phyloP scores from a whole-genome alignment of 2,329 filamentous ascomycete species.

The Leptographium lundbergii region DNA sequence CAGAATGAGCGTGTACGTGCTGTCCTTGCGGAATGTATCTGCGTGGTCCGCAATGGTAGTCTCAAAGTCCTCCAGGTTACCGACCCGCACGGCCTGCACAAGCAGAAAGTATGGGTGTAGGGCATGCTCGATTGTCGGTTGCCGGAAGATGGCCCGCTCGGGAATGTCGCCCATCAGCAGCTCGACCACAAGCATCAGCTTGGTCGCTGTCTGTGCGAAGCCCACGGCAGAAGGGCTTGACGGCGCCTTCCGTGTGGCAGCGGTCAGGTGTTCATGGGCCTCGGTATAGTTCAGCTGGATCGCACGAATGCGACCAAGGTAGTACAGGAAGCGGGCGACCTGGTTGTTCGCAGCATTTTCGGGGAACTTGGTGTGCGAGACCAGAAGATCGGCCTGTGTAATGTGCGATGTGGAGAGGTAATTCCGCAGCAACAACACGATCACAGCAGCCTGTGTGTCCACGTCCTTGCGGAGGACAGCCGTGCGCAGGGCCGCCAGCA shows the following conservation, averaged over 20 bases:
- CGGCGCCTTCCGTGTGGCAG: conserved; percentile 89
- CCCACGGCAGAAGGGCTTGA: conserved; percentile 79
- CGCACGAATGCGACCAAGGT: conserved; percentile 88
- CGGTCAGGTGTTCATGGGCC: conserved; percentile 85
- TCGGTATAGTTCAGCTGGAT: conserved; percentile 96
- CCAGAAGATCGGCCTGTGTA: conserved; percentile 86
- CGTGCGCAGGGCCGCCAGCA: conserved; percentile 81
- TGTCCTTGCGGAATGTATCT: conserved; percentile 79
- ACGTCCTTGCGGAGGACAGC: conserved; percentile 95
- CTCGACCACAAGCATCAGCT: conserved; percentile 93
- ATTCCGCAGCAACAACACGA: conserved; percentile 86
- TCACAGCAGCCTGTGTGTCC: conserved; percentile 94
- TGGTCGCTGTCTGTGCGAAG: conserved; percentile 92
- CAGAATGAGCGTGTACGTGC: conserved; percentile 89
- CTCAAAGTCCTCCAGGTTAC: conserved; percentile 87
- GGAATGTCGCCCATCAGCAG: conserved; percentile 97
- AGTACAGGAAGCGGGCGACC: conserved; percentile 94
- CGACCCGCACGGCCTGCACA: conserved; percentile 91
- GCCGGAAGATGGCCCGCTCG: conserved; percentile 86
- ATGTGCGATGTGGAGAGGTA: conserved; percentile 96
- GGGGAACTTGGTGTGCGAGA: conserved; percentile 92
- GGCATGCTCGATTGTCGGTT: conserved; percentile 72
- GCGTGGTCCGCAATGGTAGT: conserved; percentile 71
- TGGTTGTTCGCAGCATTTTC: conserved; percentile 94
- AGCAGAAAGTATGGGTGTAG: conserved; percentile 89